These are phyloP conservation scores for Diplodia scrobiculata DNA, from an alignment of 2,329 filamentous ascomycete species.

Conservation along the genomic window DNA sequence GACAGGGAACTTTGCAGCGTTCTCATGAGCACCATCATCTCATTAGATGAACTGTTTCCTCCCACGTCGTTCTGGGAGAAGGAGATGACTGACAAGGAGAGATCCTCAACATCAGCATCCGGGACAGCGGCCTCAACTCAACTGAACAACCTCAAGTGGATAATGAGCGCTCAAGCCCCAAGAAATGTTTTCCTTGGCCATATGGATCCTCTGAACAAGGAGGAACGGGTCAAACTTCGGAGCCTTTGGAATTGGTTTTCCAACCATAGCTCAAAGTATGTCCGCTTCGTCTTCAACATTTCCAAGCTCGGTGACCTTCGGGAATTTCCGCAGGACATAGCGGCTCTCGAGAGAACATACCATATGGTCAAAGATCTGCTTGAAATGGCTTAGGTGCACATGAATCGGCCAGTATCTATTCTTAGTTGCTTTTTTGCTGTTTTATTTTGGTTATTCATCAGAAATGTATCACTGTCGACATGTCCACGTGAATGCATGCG, in stretches of 20 bases:
- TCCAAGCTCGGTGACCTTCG: neutral
- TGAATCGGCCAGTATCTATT: too few species aligned
- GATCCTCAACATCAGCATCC: neutral
- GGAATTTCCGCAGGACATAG: neutral
- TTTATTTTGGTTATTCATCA: too few species aligned
- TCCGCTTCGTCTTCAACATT: neutral
- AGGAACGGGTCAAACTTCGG: too few species aligned
- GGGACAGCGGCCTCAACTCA: too few species aligned
- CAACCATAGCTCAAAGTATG: neutral
- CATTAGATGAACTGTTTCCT: neutral
- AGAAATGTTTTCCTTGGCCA: neutral
- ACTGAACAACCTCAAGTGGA: neutral
- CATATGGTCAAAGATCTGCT: too few species aligned
- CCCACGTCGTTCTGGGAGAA: neutral
- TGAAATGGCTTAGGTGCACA: too few species aligned
- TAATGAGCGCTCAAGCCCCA: neutral
- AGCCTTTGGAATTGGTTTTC: neutral
- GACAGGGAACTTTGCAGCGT: neutral
- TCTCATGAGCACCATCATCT: neutral
- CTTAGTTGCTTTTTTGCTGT: too few species aligned
- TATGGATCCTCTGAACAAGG: too few species aligned
- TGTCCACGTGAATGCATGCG: too few species aligned
- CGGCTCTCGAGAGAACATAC: too few species aligned
- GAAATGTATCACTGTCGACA: too few species aligned
- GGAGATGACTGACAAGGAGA: neutral